A percentile compares a stretch with the other conserved stretches of the same genome.
These are phyloP conservation scores for Fomitopsis pulvina DNA, from an alignment of 768 basidiomycete genomes.

Conservation along the genomic window DNA sequence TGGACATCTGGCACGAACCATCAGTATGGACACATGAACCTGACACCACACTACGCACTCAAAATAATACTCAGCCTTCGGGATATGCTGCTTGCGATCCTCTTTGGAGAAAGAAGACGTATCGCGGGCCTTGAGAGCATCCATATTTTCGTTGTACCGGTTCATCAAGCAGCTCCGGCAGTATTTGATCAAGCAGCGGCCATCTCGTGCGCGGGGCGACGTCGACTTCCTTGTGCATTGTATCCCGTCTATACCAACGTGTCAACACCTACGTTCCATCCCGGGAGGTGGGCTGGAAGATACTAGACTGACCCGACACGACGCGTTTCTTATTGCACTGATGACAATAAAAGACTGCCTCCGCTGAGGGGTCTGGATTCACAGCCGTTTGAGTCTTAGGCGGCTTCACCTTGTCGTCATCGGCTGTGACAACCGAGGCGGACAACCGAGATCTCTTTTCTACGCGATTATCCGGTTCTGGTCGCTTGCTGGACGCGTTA, in stretches of 20 bases:
- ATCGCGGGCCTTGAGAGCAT: constrained; percentile 28
- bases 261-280: too few species aligned
- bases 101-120: constrained; percentile 2
- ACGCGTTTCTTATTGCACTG: constrained; percentile 65
- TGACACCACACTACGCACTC: constrained; percentile 31
- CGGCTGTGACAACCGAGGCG: constrained; percentile 1
- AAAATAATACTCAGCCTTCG: constrained; percentile 38
- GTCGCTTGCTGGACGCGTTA: constrained; percentile 20
- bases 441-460: constrained; percentile 22
- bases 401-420: neutral
- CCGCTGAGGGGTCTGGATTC: constrained; percentile 26
- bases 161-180: constrained; percentile 64
- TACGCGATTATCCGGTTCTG: constrained; percentile 6
- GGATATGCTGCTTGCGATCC: constrained; percentile 24
- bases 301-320: constrained; percentile 32
- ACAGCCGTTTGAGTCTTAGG: constrained; percentile 1
- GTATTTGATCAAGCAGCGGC: constrained; percentile 51
- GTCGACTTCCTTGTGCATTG: constrained; percentile 30
- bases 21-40: neutral
- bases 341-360: constrained; percentile 52
- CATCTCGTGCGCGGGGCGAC: constrained; percentile 21
- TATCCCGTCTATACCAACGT: constrained; percentile 22
- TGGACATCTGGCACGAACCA: constrained; percentile 46
- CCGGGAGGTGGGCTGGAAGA: neutral
- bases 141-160: constrained; percentile 51